These are phyloP conservation scores for Tulasnella sp. DNA, from an alignment of 768 basidiomycete species.

Conservation along the genomic window DNA sequence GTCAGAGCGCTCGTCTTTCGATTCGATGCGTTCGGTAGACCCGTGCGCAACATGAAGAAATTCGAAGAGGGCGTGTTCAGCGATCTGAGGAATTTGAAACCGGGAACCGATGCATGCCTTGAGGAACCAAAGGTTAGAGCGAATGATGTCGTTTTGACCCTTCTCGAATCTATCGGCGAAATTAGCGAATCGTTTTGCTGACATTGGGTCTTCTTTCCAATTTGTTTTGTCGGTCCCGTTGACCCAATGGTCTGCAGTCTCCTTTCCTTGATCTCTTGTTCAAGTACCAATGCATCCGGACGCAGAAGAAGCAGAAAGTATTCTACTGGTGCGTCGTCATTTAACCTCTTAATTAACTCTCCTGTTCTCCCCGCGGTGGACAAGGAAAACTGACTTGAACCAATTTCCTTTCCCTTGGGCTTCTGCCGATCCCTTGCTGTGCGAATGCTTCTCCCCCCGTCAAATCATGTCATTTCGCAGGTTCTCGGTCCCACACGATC, in stretches of 20 bases:
- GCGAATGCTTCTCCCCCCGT: neutral
- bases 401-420: neutral
- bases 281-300: constrained; percentile 94
- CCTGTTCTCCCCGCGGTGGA: neutral
- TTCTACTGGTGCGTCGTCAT: constrained; percentile 80
- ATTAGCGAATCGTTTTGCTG: neutral
- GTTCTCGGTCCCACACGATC: constrained; percentile 96
- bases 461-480: constrained; percentile 29
- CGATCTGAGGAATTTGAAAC: constrained; percentile 87
- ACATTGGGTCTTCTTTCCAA: neutral
- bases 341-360: neutral
- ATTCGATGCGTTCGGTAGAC: constrained; percentile 84
- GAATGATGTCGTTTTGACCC: neutral
- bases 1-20: constrained; percentile 91
- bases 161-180: neutral
- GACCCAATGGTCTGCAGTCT: constrained; percentile 41
- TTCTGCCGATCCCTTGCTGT: neutral
- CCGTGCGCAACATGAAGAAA: constrained; percentile 88
- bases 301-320: constrained; percentile 99
- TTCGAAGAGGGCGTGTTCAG: constrained; percentile 96
- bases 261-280: constrained; percentile 88
- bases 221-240: neutral
- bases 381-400: neutral
- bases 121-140: constrained; percentile 93
- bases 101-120: constrained; percentile 80